These are phyloP conservation scores for Aspergillus thermomutatus DNA, from an alignment of 2,329 filamentous ascomycete species.

Conservation along the genomic window DNA sequence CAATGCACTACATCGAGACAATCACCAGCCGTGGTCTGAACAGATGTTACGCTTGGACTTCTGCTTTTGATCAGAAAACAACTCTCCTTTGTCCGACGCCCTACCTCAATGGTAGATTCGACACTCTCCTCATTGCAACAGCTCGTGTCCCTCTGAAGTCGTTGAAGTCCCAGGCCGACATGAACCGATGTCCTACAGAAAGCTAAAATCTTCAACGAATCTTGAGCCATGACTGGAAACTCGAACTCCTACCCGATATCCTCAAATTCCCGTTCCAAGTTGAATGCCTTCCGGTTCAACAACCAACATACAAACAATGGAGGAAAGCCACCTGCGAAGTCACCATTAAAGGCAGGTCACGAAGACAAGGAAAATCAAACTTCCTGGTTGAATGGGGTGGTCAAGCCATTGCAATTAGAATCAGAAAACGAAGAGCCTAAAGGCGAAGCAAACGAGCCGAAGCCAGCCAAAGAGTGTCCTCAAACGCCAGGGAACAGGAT, in stretches of 20 bases:
- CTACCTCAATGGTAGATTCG: neutral
- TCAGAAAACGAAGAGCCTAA: conserved; percentile 15
- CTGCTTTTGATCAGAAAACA: neutral
- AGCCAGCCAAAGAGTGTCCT: conserved; percentile 41
- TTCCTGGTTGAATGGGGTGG: conserved; percentile 34
- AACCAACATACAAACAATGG: conserved; percentile 31
- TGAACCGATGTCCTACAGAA: conserved; percentile 20
- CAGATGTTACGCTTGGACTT: neutral
- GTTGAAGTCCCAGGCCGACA: conserved; percentile 12
- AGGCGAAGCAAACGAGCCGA: conserved; percentile 22
- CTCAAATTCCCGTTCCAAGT: conserved; percentile 51
- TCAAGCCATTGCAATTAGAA: conserved; percentile 21
- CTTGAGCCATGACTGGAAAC: conserved; percentile 24
- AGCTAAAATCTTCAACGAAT: conserved; percentile 13
- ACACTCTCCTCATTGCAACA: neutral
- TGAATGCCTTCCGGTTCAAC: conserved; percentile 53
- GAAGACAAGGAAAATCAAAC: conserved; percentile 46
- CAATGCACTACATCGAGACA: conserved; percentile 5
- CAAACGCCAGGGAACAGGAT: conserved; percentile 59
- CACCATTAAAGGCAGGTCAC: conserved; percentile 23
- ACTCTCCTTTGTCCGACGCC: neutral
- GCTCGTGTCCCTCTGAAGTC: neutral
- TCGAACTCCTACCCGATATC: conserved; percentile 41
- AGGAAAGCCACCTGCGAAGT: conserved; percentile 20
- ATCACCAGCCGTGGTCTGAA: neutral